phyloP scores from a whole-genome alignment of 2,329 filamentous ascomycete genomes.

The Chalara sp. region DNA sequence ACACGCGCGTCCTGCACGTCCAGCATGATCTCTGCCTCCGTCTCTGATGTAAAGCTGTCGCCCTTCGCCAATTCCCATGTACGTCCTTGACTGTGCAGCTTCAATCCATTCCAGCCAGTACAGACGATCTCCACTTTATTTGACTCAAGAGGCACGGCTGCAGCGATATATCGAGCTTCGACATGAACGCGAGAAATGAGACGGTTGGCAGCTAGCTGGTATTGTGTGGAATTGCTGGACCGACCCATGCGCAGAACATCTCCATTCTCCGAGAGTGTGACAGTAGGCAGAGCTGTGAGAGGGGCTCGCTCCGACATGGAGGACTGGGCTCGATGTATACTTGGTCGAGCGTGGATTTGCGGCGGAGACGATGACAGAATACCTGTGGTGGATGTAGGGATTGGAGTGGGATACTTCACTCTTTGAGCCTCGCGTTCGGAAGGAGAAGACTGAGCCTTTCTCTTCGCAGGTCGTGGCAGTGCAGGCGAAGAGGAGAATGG shows the following conservation, averaged over 20 bases:
- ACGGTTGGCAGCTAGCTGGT: constrained; percentile 86
- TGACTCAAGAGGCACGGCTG: constrained; percentile 58
- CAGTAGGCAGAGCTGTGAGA: constrained; percentile 72
- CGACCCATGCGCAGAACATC: constrained; percentile 82
- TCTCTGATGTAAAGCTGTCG: constrained; percentile 84
- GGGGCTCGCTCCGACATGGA: constrained; percentile 68
- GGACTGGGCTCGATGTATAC: constrained; percentile 54
- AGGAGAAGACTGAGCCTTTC: constrained; percentile 47
- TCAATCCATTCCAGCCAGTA: constrained; percentile 92
- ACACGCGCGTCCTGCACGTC: constrained; percentile 92
- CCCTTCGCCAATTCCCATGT: constrained; percentile 83
- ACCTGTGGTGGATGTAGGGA: constrained; percentile 89
- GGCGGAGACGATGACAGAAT: constrained; percentile 85
- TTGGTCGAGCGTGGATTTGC: constrained; percentile 41
- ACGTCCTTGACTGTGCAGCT: constrained; percentile 82
- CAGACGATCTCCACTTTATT: constrained; percentile 85
- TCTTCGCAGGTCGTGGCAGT: constrained; percentile 63
- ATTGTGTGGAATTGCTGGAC: constrained; percentile 92
- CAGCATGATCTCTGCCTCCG: constrained; percentile 86
- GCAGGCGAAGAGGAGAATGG: constrained; percentile 70
- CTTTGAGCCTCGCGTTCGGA: constrained; percentile 26
- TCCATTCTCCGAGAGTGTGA: constrained; percentile 75
- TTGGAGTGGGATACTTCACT: constrained; percentile 79
- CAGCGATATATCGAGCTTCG: constrained; percentile 74
- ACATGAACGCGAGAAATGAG: constrained; percentile 92